Evolutionary conservation across 2,329 filamentous ascomycete genomes (phyloP).

Genomic region (Basipetospora chlamydospora): DNA sequence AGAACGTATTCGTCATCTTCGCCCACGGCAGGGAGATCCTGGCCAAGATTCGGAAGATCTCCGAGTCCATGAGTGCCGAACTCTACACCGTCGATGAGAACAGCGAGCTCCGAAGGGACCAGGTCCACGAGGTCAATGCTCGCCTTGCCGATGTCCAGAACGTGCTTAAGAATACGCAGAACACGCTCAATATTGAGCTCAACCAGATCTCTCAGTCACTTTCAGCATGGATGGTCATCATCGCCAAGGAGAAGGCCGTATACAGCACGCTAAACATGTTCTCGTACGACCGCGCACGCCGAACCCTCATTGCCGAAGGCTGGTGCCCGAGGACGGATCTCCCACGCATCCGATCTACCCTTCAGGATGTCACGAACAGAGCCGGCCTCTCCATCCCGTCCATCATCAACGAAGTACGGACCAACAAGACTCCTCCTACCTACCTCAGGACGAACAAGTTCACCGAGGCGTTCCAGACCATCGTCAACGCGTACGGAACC

Average conservation of each 20-base stretch:
- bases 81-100: constrained; percentile 97
- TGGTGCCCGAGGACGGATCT: constrained; percentile 94
- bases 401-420: constrained; percentile 95
- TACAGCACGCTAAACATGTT: constrained; percentile 93
- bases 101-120: constrained; percentile 83
- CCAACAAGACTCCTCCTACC: constrained; percentile 92
- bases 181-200: constrained; percentile 82
- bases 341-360: constrained; percentile 74
- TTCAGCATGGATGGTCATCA: constrained; percentile 91
- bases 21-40: constrained; percentile 97
- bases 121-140: constrained; percentile 94
- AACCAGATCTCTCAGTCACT: constrained; percentile 85
- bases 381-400: constrained; percentile 94
- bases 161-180: constrained; percentile 88
- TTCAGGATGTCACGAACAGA: constrained; percentile 92
- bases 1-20: constrained; percentile 99
- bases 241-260: constrained; percentile 96
- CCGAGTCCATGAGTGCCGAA: constrained; percentile 89
- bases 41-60: constrained; percentile 97
- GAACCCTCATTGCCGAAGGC: constrained; percentile 92
- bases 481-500: constrained; percentile 96
- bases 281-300: constrained; percentile 88
- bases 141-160: constrained; percentile 81
- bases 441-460: constrained; percentile 98
- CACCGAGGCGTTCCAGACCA: constrained; percentile 95